phyloP scores from a whole-genome alignment of 345 rosid species.

The Arabis alpina region DNA sequence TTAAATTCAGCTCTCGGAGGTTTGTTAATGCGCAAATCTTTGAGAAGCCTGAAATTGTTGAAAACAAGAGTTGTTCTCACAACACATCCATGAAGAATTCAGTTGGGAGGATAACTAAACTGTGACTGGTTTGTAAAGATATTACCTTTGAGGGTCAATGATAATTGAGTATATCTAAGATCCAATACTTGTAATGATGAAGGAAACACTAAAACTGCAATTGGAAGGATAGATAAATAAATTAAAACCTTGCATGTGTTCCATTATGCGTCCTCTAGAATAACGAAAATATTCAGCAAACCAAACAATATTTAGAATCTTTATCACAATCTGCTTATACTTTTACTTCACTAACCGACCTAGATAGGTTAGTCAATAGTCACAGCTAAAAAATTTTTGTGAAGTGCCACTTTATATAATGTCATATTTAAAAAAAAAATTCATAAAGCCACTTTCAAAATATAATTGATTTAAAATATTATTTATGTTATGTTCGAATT shows the following conservation, averaged over 20 bases:
- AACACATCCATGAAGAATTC: too few species aligned
- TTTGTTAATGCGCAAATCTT: constrained; percentile 30
- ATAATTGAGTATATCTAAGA: constrained; percentile 20
- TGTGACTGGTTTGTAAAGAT: constrained; percentile 11
- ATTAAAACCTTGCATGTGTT: background rate
- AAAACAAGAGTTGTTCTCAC: constrained; percentile 8
- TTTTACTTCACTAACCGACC: too few species aligned
- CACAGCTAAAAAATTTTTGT: too few species aligned
- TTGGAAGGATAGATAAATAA: constrained; percentile 3
- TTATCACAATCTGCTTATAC: too few species aligned
- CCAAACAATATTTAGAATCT: too few species aligned
- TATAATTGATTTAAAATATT: too few species aligned
- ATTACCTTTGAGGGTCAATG: constrained; percentile 27
- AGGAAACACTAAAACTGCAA: constrained; percentile 29
- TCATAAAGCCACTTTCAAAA: too few species aligned
- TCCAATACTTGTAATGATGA: constrained; percentile 30
- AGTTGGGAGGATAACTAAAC: background rate
- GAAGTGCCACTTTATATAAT: too few species aligned
- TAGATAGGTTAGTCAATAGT: too few species aligned
- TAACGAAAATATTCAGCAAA: constrained; percentile 4
- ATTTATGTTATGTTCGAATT: too few species aligned
- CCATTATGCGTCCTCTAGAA: background rate
- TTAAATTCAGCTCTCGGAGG: constrained; percentile 40
- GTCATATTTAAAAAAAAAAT: too few species aligned
- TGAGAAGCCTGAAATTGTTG: constrained; percentile 13